Evolutionary conservation across 2,329 filamentous ascomycete genomes (phyloP).

Genomic region (Pseudogymnoascus sp.): DNA sequence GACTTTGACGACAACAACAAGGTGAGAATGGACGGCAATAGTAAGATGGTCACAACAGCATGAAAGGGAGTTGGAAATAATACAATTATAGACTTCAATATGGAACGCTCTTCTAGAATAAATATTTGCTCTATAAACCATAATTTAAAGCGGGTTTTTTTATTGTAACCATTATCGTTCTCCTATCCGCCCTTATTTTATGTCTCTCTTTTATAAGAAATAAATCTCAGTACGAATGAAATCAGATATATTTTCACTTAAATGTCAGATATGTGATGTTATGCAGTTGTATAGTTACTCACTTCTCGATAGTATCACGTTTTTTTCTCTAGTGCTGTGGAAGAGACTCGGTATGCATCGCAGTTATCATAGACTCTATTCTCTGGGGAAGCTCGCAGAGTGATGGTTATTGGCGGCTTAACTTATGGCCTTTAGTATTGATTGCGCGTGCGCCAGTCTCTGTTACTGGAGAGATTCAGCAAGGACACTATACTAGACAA

Average conservation of each 20-base stretch:
- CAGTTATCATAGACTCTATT: not conserved
- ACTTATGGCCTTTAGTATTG: not conserved
- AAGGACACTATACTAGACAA: not conserved
- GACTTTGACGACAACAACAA: not conserved
- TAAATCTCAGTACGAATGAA: not conserved
- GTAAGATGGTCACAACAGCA: not conserved
- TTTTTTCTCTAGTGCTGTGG: not conserved
- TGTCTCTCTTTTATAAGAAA: not conserved
- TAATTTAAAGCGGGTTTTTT: too few relatives aligned
- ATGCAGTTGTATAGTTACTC: not conserved
- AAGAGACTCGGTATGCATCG: not conserved
- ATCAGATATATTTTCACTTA: not conserved
- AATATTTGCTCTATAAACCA: not conserved
- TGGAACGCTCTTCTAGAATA: not conserved
- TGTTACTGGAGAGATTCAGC: not conserved
- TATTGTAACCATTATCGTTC: not conserved
- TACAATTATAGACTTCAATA: not conserved
- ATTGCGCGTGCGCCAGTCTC: not conserved
- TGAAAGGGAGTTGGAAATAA: not conserved
- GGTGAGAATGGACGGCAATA: not conserved
- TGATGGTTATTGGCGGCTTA: not conserved
- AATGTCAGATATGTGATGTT: not conserved
- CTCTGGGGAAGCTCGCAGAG: not conserved
- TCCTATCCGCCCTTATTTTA: not conserved
- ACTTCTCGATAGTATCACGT: not conserved